Evolutionary conservation across 352 stramenopile species (phyloP).

Genomic region (Globisporangium canariense): DNA sequence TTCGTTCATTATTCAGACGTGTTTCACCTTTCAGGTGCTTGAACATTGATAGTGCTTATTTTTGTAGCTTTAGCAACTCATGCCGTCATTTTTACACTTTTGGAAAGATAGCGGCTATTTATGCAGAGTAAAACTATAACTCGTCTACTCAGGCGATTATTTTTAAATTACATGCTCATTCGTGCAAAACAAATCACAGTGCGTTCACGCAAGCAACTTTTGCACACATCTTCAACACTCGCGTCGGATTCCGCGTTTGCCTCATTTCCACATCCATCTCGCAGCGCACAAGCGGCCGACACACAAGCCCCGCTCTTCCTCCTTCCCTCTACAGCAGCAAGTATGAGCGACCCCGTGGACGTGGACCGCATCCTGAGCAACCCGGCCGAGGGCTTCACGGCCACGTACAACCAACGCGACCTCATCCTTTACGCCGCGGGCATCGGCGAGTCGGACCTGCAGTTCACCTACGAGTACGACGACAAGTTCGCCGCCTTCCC

Average conservation of each 20-base stretch:
- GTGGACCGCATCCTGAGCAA: conserved; percentile 62
- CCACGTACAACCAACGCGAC: conserved; percentile 87
- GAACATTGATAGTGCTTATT: neutral
- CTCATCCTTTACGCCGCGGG: conserved; percentile 86
- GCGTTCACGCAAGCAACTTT: neutral
- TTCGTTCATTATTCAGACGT: neutral
- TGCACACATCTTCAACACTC: neutral
- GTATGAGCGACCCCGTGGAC: conserved; percentile 48
- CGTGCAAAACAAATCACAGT: neutral
- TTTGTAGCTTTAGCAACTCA: neutral
- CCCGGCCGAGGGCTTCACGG: conserved; percentile 44
- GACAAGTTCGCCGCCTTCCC: conserved; percentile 87
- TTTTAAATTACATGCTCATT: neutral
- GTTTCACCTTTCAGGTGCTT: neutral
- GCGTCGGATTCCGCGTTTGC: neutral
- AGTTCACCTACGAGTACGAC: conserved; percentile 89
- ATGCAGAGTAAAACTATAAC: neutral
- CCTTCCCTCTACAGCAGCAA: neutral
- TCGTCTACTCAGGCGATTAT: neutral
- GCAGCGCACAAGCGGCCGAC: neutral
- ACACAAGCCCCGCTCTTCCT: neutral
- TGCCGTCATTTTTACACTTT: neutral
- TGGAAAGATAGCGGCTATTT: neutral
- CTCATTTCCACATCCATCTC: neutral
- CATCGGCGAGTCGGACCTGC: conserved; percentile 82